Evolutionary conservation across 73 alveolate genomes (phyloP), one percentile per base, ranked within the genome.

Genomic region (Paramecium sonneborni): DNA sequence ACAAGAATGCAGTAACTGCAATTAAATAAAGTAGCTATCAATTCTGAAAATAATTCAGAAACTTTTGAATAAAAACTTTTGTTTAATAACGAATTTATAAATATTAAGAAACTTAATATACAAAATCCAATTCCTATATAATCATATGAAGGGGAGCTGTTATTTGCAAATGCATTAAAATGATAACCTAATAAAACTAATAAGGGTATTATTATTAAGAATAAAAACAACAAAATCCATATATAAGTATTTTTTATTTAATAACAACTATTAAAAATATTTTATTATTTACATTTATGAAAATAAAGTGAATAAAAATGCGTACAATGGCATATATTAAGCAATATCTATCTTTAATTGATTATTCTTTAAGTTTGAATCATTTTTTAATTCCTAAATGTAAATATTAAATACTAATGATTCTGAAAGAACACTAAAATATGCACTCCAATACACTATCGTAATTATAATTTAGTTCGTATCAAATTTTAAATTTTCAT

Each of bases 391-490:
- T 9, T 62, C 84, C 44, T 30, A 62, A 2, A 26, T 26, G 7
- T 32, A 12, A 20, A 6, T 62, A 14, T 12, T 26, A 11, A 32
- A 32, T 62, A 62, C 84, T 30, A 30, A 26, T 62, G 84, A 62
- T 52, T 52, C 68, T 62, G 84, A 32, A 62, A 62, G 39, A 23
- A 32, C 44, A 32, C 84, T 62, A 11, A 62, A 62, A 32, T 30
- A 62, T 21, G 57, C 86, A 15, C 58, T 28, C 86, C 86, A 72
- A 72, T 72, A 72, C 11, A 72, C 86, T n/a, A 72, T 72, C 1
- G 86, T 72, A 12, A 72, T 72, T 9, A 30, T 30, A 1, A 62
- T 30, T 62, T 62, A 62, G 9, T 62, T 62, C 24, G 44, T 62
- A 32, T 62, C 84, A 62, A 62, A 62, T 11, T 15, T 52, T 14